phyloP scores from a whole-genome alignment of 2,329 filamentous ascomycete species.

The Phoma sp. region DNA sequence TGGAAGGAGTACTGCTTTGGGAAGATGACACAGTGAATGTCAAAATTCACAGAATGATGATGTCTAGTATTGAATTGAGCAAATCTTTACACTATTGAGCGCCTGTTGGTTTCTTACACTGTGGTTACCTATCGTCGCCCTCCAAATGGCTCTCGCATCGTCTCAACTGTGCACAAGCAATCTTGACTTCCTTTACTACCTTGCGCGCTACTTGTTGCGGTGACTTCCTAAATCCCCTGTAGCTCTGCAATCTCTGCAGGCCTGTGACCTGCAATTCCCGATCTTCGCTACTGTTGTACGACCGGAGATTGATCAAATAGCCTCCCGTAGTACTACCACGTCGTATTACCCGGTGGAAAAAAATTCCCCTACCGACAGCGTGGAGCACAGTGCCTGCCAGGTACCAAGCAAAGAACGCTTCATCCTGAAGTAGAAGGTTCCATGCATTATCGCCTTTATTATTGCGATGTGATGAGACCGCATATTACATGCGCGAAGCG shows the following conservation, averaged over 20 bases:
- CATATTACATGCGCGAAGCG: not conserved
- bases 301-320: not conserved
- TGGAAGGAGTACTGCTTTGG: not conserved
- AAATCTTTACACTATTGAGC: not conserved
- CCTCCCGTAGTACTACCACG: not conserved
- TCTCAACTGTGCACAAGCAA: not conserved
- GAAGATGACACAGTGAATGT: not conserved
- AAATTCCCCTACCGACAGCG: not conserved
- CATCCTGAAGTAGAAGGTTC: conserved; percentile 2
- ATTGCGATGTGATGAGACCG: not conserved
- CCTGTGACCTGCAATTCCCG: not conserved
- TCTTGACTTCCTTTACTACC: not conserved
- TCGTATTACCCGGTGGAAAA: conserved; percentile 16
- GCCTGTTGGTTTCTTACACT: not conserved
- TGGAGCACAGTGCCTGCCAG: not conserved
- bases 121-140: not conserved
- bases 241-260: not conserved
- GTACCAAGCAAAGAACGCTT: not conserved
- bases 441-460: conserved; percentile 3
- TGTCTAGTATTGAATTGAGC: not conserved
- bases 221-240: not conserved
- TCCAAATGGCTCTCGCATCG: not conserved
- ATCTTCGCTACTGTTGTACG: not conserved
- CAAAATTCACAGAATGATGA: not conserved
- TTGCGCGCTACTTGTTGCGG: not conserved